phyloP scores from a whole-genome alignment of 2,329 filamentous ascomycete species.

The Diaporthe ampelina region DNA sequence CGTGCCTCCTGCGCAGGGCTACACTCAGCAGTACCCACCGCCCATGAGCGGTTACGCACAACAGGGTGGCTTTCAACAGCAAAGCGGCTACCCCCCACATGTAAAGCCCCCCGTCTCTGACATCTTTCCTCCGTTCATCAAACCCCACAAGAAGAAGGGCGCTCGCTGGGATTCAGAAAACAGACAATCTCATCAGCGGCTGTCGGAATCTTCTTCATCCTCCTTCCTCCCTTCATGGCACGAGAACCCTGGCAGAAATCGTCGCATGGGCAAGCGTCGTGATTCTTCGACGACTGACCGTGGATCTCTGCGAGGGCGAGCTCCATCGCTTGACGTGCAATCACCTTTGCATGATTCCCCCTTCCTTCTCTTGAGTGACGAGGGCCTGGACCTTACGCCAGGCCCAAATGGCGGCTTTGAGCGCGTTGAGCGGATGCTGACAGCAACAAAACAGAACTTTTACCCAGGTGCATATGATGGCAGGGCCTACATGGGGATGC shows the following conservation, averaged over 20 bases:
- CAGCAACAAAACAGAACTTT: constrained; percentile 75
- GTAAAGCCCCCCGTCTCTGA: constrained; percentile 65
- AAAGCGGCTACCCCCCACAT: constrained; percentile 67
- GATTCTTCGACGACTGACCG: constrained; percentile 49
- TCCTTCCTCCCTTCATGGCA: constrained; percentile 51
- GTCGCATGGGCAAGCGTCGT: constrained; percentile 62
- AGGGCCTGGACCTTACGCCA: constrained; percentile 71
- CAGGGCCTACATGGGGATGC: constrained; percentile 53
- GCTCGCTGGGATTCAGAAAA: constrained; percentile 63
- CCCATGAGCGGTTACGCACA: constrained; percentile 64
- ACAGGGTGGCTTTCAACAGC: constrained; percentile 33
- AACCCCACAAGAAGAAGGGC: constrained; percentile 60
- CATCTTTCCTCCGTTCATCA: constrained; percentile 50
- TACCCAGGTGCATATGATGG: constrained; percentile 65
- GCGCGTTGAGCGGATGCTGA: constrained; percentile 82
- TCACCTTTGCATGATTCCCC: constrained; percentile 47
- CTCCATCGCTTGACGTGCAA: constrained; percentile 35
- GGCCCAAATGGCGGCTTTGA: constrained; percentile 77
- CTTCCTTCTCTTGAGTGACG: constrained; percentile 41
- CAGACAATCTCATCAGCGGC: constrained; percentile 55
- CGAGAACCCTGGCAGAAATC: constrained; percentile 55
- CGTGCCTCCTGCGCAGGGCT: constrained; percentile 69
- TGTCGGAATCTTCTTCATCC: constrained; percentile 52
- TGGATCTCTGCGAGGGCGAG: constrained; percentile 26
- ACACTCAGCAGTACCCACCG: constrained; percentile 71